Percentiles rank a stretch among this genome's conserved stretches.
phyloP scores from a whole-genome alignment of 768 basidiomycete genomes.

The Lentinula raphanica region DNA sequence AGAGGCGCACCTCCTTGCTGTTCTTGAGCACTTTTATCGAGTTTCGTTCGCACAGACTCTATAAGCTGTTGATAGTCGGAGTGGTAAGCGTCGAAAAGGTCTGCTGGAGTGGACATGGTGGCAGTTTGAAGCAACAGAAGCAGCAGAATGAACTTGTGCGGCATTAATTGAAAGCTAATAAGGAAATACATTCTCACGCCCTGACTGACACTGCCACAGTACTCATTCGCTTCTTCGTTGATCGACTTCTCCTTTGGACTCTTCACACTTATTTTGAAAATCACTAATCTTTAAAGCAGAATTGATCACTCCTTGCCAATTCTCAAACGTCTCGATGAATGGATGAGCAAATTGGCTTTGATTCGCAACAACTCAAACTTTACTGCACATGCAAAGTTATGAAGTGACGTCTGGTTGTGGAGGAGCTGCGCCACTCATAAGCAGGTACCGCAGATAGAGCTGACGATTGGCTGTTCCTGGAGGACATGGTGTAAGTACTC shows the following conservation, averaged over 20 bases:
- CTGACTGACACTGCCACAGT: background rate
- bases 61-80: constrained; percentile 77
- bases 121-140: too few relatives aligned
- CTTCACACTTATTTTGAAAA: too few relatives aligned
- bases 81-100: constrained; percentile 77
- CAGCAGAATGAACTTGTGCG: too few relatives aligned
- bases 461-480: background rate
- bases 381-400: background rate
- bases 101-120: constrained; percentile 46
- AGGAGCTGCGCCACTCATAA: constrained; percentile 1
- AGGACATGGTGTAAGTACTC: background rate
- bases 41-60: constrained; percentile 62
- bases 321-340: too few relatives aligned
- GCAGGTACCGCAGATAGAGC: background rate
- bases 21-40: constrained; percentile 64
- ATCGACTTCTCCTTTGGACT: too few relatives aligned
- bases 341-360: background rate
- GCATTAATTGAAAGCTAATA: background rate
- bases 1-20: constrained; percentile 54
- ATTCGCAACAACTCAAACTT: background rate
- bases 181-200: background rate
- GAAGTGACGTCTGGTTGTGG: constrained; percentile 5
- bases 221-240: background rate
- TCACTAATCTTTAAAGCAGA: too few relatives aligned
- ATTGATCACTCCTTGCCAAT: too few relatives aligned